A percentile compares a stretch with the other conserved stretches of the same genome.
phyloP scores from a whole-genome alignment of 225 moss, liverwort and hornwort genomes.

The Polytrichum commune region DNA sequence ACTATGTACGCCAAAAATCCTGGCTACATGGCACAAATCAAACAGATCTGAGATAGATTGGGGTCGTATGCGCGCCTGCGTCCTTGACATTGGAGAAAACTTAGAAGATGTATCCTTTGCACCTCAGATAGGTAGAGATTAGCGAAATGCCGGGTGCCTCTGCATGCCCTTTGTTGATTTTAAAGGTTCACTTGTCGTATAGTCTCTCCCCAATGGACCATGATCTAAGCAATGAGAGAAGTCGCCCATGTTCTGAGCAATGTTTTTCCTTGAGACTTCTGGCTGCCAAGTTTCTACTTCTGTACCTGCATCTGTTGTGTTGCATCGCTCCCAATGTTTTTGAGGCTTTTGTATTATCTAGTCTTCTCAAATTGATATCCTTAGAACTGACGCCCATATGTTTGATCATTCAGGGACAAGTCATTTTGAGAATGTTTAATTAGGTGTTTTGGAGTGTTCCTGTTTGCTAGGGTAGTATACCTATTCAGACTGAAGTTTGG shows the following conservation, averaged over 20 bases:
- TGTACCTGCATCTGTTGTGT: too few species aligned
- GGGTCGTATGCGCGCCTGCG: background rate
- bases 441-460: too few species aligned
- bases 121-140: slow-evolving; percentile 1
- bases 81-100: background rate
- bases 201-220: slow-evolving; percentile 23
- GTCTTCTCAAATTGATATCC: background rate
- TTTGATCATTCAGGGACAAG: too few species aligned
- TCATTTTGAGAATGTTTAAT: too few species aligned
- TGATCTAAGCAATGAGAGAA: slow-evolving; percentile 22
- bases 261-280: too few species aligned
- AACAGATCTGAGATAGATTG: background rate
- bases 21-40: slow-evolving; percentile 8
- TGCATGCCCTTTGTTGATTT: slow-evolving; percentile 4
- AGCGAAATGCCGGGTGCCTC: background rate
- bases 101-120: background rate
- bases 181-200: slow-evolving; percentile 19
- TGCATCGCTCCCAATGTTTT: background rate
- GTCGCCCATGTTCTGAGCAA: slow-evolving; percentile 1
- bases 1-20: slow-evolving; percentile 36
- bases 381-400: background rate
- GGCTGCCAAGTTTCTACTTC: too few species aligned
- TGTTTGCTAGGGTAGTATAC: too few species aligned
- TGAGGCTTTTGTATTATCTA: background rate
- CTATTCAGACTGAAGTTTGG: too few species aligned